Evolutionary conservation across 2,329 filamentous ascomycete species (phyloP), one percentile per base, ranked within the genome.

Genomic region (Fusarium veterinarium): DNA sequence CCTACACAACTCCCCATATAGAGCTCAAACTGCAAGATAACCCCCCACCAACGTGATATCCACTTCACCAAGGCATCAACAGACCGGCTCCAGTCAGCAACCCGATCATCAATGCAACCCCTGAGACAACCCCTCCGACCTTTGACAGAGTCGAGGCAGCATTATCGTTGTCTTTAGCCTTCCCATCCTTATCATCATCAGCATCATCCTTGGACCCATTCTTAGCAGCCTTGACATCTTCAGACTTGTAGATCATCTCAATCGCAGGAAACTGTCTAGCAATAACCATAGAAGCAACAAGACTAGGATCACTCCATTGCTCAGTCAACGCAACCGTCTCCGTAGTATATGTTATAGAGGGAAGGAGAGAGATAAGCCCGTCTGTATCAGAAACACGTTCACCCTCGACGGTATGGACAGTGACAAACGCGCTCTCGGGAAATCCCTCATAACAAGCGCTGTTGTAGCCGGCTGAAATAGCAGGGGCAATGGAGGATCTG

Each of bases 21-120:
- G 33, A 28, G 12, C 23, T 37, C 4, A 20, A 25, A 35, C n/a
- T 28, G 8, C 6, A n/a, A n/a, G 16, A 40, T 8, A 8, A 23
- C 5, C 16, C 4, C 8, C 16, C 13, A 25, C 25, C 28, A 4
- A 9, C 5, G 19, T 49, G 9, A 31, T 19, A 8, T 6, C 4
- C 6, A 38, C 14, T 25, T 73, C 31, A 75, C 67, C 74, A 76
- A 19, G 67, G 41, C 30, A 66, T 57, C 30, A 77, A 20, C 3
- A 73, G 30, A 6, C 75, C 66, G 17, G 64, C 56, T 11, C 71
- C 73, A 13, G 58, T 57, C 19, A 76, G 30, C n/a, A 75, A 12
- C 2, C 66, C 59, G n/a, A 49, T 52, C 0, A 64, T 14, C 12
- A 74, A 35, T 1, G 59, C 58, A 6, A 61, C 12, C 6, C 61